Evolutionary conservation across 345 rosid species (phyloP).

Genomic region (Eutrema yunnanense): DNA sequence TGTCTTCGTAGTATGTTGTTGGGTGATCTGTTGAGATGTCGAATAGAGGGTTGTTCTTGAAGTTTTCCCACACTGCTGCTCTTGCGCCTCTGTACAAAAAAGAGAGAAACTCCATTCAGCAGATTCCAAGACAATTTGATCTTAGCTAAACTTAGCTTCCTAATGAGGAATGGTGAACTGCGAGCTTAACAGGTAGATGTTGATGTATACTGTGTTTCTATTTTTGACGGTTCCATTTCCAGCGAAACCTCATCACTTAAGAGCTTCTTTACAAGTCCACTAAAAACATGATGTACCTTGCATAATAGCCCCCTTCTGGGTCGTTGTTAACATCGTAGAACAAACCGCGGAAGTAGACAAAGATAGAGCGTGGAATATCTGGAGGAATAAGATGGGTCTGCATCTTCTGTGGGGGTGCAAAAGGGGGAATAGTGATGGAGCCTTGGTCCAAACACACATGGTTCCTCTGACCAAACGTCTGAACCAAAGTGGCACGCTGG

Average conservation of each 20-base stretch:
- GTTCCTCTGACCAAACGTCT: slow-evolving; percentile 91
- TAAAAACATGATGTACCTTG: slow-evolving; percentile 48
- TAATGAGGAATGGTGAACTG: not conserved
- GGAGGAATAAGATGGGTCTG: slow-evolving; percentile 70
- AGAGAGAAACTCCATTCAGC: not conserved
- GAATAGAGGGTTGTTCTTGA: slow-evolving; percentile 84
- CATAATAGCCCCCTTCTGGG: slow-evolving; percentile 97
- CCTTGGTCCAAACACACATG: slow-evolving; percentile 91
- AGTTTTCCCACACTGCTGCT: slow-evolving; percentile 98
- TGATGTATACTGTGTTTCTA: not conserved
- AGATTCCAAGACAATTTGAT: not conserved
- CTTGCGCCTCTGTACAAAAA: slow-evolving; percentile 71
- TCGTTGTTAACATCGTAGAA: slow-evolving; percentile 91
- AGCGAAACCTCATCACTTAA: not conserved
- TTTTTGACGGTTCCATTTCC: not conserved
- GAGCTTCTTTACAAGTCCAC: not conserved
- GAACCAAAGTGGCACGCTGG: slow-evolving; percentile 80
- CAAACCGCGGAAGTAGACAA: slow-evolving; percentile 92
- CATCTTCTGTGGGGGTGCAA: slow-evolving; percentile 97
- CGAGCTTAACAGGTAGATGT: not conserved
- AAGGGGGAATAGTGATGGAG: slow-evolving; percentile 91
- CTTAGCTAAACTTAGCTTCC: not conserved
- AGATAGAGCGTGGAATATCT: slow-evolving; percentile 80
- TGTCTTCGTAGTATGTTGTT: slow-evolving; percentile 89
- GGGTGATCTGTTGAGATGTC: slow-evolving; percentile 98